Conservation (phyloP, 441 rosid species). For the Rhodomyrtus psidioides region DNA sequence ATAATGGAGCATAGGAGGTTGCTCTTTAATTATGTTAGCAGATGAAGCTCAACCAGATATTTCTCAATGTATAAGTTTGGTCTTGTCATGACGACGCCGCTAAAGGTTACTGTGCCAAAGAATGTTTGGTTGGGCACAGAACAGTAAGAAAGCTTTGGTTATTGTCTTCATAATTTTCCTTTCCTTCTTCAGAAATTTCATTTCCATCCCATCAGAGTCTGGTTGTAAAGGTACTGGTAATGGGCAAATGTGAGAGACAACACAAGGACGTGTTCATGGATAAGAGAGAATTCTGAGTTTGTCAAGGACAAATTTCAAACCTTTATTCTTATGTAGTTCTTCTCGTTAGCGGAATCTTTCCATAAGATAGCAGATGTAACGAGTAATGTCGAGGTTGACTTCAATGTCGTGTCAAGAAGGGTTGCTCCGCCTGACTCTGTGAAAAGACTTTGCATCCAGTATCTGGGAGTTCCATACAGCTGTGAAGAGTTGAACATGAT, state of each 20-base stretch:
- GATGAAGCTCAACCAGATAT: not conserved
- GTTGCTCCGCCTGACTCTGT: slow-evolving; percentile 71
- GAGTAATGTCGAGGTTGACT: slow-evolving; percentile 35
- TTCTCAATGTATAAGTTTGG: not conserved
- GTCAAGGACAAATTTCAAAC: slow-evolving; percentile 12
- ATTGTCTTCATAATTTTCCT: not conserved
- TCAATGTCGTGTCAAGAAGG: slow-evolving; percentile 41
- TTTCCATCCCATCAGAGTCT: not conserved
- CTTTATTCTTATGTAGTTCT: slow-evolving; percentile 58
- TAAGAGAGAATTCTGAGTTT: not conserved
- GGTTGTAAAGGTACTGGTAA: not conserved
- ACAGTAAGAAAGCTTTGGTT: not conserved
- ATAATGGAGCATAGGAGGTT: not conserved
- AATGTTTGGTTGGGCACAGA: not conserved
- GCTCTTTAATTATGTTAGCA: not conserved
- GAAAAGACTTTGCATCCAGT: slow-evolving; percentile 77
- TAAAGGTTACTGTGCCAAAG: not conserved
- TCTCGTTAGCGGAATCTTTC: slow-evolving; percentile 24
- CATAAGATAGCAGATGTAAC: slow-evolving; percentile 66
- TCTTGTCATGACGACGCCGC: not conserved
- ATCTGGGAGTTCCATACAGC: slow-evolving; percentile 86
- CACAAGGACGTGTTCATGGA: not conserved
- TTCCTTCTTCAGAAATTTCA: not conserved
- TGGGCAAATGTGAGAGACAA: not conserved
- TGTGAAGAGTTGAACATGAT: slow-evolving; percentile 70